Evolutionary conservation across 192 early-diverging fungal species (phyloP).

Genomic region (Glomus cerebriforme): DNA sequence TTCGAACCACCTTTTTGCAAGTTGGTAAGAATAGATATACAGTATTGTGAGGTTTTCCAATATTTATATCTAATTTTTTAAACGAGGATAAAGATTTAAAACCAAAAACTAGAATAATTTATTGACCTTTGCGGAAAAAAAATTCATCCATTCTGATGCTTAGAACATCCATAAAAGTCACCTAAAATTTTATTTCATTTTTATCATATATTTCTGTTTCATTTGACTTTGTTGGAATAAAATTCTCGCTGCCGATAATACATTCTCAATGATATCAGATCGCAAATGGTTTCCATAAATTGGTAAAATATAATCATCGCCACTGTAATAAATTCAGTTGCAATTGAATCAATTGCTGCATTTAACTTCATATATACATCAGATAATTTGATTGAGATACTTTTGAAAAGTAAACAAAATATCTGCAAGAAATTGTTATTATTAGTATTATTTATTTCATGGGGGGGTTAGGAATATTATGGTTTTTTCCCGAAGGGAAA

Average conservation of each 20-base stretch:
- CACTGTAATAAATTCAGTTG: conserved; percentile 5
- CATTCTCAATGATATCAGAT: not conserved
- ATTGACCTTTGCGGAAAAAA: not conserved
- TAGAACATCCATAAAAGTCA: not conserved
- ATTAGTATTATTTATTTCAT: too few species aligned
- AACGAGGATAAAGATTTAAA: too few species aligned
- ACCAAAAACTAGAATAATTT: too few species aligned
- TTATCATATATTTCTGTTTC: not conserved
- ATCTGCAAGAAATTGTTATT: conserved; percentile 16
- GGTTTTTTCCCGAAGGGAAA: too few species aligned
- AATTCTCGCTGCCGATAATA: not conserved
- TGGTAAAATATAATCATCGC: not conserved
- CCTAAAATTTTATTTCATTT: conserved; percentile 1
- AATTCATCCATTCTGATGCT: not conserved
- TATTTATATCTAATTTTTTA: too few species aligned
- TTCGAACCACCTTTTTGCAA: conserved; percentile 70
- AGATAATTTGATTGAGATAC: conserved; percentile 15
- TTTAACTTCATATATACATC: conserved; percentile 7
- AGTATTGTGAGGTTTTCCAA: too few species aligned
- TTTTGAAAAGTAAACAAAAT: not conserved
- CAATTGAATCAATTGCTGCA: conserved; percentile 17
- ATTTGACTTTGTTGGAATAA: not conserved
- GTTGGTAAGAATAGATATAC: conserved; percentile 39
- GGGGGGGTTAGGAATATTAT: too few species aligned
- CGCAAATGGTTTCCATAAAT: not conserved